These are phyloP conservation scores for Rhodosporidiobolus odoratus DNA, from an alignment of 768 basidiomycete species.

Conservation along the genomic window DNA sequence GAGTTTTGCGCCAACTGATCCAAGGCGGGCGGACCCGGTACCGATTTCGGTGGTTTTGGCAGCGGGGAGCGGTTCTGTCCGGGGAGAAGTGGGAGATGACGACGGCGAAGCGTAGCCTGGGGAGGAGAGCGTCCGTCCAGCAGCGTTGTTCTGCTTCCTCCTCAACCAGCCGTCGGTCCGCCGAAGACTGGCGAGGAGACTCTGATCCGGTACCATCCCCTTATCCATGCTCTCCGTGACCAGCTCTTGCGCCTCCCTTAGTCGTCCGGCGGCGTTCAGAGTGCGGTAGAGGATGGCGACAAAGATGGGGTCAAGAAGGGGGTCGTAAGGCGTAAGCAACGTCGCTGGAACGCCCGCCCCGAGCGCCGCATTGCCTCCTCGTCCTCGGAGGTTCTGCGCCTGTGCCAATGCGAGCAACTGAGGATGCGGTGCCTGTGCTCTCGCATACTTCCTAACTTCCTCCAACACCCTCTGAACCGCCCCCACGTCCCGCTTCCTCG, in stretches of 20 bases:
- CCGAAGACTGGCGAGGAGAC: too few relatives aligned
- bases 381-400: background rate
- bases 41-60: background rate
- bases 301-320: slow-evolving; percentile 30
- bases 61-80: background rate
- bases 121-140: background rate
- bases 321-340: slow-evolving; percentile 22
- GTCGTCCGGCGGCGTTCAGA: background rate
- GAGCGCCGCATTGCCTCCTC: background rate
- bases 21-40: background rate
- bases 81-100: background rate
- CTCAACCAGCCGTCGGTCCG: background rate
- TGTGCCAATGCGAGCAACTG: slow-evolving; percentile 10
- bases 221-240: background rate
- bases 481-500: slow-evolving; percentile 6
- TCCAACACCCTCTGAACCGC: slow-evolving; percentile 20
- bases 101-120: background rate
- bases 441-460: background rate
- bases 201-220: slow-evolving; percentile 24
- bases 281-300: slow-evolving; percentile 33
- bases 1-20: background rate
- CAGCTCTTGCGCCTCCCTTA: slow-evolving; percentile 11
- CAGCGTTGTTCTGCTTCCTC: slow-evolving; percentile 1
- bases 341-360: background rate
- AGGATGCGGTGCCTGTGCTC: background rate